Conservation (phyloP, 768 basidiomycete species). For the Trametes coccinea region DNA sequence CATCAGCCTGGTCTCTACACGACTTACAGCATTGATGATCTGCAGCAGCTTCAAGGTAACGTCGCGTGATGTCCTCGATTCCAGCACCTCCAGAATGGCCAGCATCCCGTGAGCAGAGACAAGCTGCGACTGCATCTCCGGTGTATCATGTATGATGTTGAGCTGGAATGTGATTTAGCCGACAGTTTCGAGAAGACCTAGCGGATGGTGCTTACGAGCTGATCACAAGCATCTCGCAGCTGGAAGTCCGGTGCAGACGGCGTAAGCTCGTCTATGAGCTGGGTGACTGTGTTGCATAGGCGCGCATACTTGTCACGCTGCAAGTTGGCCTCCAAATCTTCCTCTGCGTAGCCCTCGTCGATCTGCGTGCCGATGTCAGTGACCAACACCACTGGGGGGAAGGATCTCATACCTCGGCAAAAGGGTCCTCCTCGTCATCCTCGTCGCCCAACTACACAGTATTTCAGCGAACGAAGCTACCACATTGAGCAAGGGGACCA, state of each 20-base stretch:
- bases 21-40: constrained; percentile 81
- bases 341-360: constrained; percentile 90
- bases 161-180: constrained; percentile 46
- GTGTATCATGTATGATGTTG: constrained; percentile 70
- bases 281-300: constrained; percentile 76
- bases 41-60: constrained; percentile 83
- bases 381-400: too few species aligned
- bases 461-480: too few species aligned
- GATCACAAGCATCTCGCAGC: constrained; percentile 82
- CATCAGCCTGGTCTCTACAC: neutral
- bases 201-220: constrained; percentile 56
- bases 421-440: constrained; percentile 93
- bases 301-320: constrained; percentile 93
- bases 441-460: constrained; percentile 69
- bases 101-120: constrained; percentile 94
- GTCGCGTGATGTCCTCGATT: constrained; percentile 83
- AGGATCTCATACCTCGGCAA: constrained; percentile 90
- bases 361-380: constrained; percentile 48
- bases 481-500: too few species aligned
- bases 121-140: constrained; percentile 86
- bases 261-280: constrained; percentile 83
- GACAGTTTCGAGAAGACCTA: too few species aligned
- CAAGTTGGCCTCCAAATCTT: constrained; percentile 89
- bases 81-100: constrained; percentile 90
- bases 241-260: constrained; percentile 82